phyloP scores from a whole-genome alignment of 2,329 filamentous ascomycete genomes.

The Pestalotiopsis fici region DNA sequence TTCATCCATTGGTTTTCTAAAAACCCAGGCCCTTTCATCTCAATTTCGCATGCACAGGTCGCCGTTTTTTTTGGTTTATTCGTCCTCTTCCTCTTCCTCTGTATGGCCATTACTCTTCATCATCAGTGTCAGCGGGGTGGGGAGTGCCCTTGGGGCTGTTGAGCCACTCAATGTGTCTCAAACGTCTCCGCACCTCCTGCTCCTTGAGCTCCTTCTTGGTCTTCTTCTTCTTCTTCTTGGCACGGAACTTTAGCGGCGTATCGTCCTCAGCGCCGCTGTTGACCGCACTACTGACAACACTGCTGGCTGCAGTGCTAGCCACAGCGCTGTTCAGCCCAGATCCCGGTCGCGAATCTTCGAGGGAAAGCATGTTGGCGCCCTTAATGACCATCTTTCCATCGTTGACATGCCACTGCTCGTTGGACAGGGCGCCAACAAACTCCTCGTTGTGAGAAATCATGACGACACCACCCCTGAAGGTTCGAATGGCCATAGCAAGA shows the following conservation, averaged over 20 bases:
- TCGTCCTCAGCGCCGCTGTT: conserved; percentile 86
- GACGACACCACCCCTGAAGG: conserved; percentile 97
- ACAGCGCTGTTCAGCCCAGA: conserved; percentile 55
- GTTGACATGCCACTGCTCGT: conserved; percentile 93
- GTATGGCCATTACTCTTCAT: conserved; percentile 55
- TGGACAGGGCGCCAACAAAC: conserved; percentile 93
- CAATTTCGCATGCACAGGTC: neutral
- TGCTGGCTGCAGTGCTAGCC: conserved; percentile 55
- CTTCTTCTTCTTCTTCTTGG: conserved; percentile 97
- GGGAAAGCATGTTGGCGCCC: conserved; percentile 73
- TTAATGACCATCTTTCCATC: conserved; percentile 86
- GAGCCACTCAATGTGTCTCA: conserved; percentile 85
- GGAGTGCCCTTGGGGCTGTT: conserved; percentile 85
- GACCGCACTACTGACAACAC: conserved; percentile 62
- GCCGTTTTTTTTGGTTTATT: neutral
- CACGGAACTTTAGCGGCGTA: conserved; percentile 80
- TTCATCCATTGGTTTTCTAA: neutral
- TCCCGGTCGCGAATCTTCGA: conserved; percentile 78
- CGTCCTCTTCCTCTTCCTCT: too few species aligned
- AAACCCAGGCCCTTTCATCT: neutral
- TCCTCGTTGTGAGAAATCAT: conserved; percentile 99
- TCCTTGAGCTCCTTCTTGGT: conserved; percentile 97
- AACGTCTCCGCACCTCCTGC: conserved; percentile 78
- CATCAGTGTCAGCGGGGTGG: conserved; percentile 75
- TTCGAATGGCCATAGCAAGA: conserved; percentile 94